Evolutionary conservation across 2,329 filamentous ascomycete genomes (phyloP).

Genomic region (Cladosporium colombiae): DNA sequence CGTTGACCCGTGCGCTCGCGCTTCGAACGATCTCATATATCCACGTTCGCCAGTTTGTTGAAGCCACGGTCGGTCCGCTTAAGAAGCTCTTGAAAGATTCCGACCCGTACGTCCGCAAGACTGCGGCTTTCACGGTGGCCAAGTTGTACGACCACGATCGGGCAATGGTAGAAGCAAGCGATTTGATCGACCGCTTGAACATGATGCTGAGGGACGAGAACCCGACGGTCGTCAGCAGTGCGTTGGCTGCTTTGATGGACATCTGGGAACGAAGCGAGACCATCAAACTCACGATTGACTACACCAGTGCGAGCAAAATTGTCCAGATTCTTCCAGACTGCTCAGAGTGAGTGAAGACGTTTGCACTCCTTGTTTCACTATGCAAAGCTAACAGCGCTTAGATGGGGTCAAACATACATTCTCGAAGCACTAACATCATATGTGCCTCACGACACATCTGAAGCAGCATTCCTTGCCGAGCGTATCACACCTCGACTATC

Average conservation of each 20-base stretch:
- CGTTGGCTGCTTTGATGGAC: slow-evolving; percentile 87
- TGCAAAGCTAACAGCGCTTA: slow-evolving; percentile 41
- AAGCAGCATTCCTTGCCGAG: slow-evolving; percentile 87
- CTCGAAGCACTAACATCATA: slow-evolving; percentile 97
- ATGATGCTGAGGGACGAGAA: slow-evolving; percentile 91
- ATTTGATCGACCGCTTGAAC: slow-evolving; percentile 90
- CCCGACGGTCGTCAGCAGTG: slow-evolving; percentile 93
- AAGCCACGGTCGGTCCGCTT: slow-evolving; percentile 81
- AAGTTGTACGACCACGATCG: slow-evolving; percentile 98
- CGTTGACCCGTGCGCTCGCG: slow-evolving; percentile 86
- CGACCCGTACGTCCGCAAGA: slow-evolving; percentile 97
- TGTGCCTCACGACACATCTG: slow-evolving; percentile 84
- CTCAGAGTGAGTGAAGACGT: slow-evolving; percentile 71
- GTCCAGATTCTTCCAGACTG: slow-evolving; percentile 95
- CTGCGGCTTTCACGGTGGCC: slow-evolving; percentile 91
- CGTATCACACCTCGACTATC: slow-evolving; percentile 93
- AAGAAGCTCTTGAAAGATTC: slow-evolving; percentile 80
- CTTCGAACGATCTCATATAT: slow-evolving; percentile 96
- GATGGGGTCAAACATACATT: slow-evolving; percentile 99
- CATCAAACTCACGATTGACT: slow-evolving; percentile 97
- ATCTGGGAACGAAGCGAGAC: slow-evolving; percentile 98
- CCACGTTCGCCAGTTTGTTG: slow-evolving; percentile 93
- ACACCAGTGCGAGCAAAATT: slow-evolving; percentile 95
- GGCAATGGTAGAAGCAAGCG: slow-evolving; percentile 83
- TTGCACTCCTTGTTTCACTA: no score